Percentiles rank a stretch among this genome's conserved stretches.
Conservation (phyloP, 2,329 filamentous ascomycete species). For the Aspergillus alliaceus region DNA sequence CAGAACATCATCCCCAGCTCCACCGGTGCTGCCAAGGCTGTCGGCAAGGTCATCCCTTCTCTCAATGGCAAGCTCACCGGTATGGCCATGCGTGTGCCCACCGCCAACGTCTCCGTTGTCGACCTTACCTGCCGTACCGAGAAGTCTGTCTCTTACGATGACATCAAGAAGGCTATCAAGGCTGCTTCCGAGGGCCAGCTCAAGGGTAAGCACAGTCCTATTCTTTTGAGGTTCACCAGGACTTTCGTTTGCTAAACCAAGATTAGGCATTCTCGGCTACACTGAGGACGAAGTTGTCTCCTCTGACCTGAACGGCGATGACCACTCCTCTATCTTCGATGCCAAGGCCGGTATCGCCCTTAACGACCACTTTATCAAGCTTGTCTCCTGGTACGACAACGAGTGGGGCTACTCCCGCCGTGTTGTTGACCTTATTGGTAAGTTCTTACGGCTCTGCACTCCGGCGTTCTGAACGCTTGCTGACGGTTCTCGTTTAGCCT, state of each 20-base stretch:
- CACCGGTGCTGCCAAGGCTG: constrained; percentile 99
- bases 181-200: constrained; percentile 77
- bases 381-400: constrained; percentile 98
- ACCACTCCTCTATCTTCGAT: constrained; percentile 96
- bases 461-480: constrained; percentile 3
- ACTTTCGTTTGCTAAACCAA: constrained; percentile 1
- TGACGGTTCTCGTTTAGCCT: constrained; percentile 52
- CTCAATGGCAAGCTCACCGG: constrained; percentile 99
- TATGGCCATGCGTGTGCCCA: constrained; percentile 99
- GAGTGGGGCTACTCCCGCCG: constrained; percentile 99
- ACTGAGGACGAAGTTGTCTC: constrained; percentile 97
- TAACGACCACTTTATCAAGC: constrained; percentile 98
- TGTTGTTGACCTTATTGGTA: constrained; percentile 72
- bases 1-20: constrained; percentile 99
- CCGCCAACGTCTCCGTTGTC: constrained; percentile 97
- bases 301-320: constrained; percentile 88
- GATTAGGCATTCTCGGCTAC: constrained; percentile 82
- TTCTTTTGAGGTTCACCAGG: background rate
- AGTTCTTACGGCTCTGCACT: constrained; percentile 18
- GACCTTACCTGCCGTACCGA: constrained; percentile 92
- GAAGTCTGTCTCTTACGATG: constrained; percentile 72
- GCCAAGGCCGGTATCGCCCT: constrained; percentile 98
- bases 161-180: constrained; percentile 94
- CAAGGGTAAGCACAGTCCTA: constrained; percentile 63
- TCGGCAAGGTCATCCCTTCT: constrained; percentile 98